Conservation (phyloP, 179 eudicot species). For the Spergularia azorica region DNA sequence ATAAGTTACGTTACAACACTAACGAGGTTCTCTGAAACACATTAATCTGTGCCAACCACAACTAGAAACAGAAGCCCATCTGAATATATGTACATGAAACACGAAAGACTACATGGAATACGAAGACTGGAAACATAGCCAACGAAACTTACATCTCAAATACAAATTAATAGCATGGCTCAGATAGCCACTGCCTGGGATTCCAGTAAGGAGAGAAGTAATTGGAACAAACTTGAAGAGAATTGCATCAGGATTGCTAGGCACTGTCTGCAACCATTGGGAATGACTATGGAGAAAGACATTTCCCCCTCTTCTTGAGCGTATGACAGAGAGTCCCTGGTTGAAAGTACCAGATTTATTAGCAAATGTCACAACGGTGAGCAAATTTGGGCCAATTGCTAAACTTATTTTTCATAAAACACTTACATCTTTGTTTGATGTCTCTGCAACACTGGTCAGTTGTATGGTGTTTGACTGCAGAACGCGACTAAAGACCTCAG, state of each 20-base stretch:
- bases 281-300: conserved; percentile 75
- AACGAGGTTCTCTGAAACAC: neutral
- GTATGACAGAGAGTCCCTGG: conserved; percentile 86
- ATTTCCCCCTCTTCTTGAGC: conserved; percentile 94
- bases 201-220: conserved; percentile 88
- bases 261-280: conserved; percentile 90
- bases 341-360: conserved; percentile 22
- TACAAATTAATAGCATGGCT: conserved; percentile 97
- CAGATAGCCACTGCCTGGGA: conserved; percentile 94
- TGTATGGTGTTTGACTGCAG: conserved; percentile 74
- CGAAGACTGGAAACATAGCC: neutral
- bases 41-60: conserved; percentile 2
- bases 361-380: neutral
- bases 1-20: neutral
- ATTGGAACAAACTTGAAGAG: conserved; percentile 92
- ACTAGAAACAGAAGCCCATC: neutral
- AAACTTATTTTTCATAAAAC: neutral
- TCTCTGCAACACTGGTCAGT: conserved; percentile 70
- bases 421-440: conserved; percentile 92
- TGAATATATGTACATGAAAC: neutral
- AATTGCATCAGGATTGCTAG: conserved; percentile 86
- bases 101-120: neutral
- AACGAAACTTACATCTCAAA: conserved; percentile 71
- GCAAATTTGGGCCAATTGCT: neutral
- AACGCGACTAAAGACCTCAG: conserved; percentile 83